Evolutionary conservation across 1,139 yeast species (phyloP).

Genomic region (Suhomyces bolitotheri): DNA sequence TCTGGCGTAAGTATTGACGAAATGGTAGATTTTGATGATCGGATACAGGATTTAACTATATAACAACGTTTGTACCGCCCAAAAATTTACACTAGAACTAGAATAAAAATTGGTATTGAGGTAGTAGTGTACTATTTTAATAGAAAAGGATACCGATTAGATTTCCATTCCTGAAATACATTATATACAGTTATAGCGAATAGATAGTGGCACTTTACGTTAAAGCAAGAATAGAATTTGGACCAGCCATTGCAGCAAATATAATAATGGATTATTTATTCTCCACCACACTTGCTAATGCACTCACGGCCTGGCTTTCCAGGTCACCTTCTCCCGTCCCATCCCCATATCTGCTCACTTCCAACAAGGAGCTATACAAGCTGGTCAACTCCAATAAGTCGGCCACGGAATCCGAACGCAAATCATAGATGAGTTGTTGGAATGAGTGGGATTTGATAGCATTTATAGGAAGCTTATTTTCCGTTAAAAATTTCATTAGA

Average conservation of each 20-base stretch:
- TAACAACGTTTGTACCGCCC: constrained; percentile 4
- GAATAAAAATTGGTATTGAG: too few relatives aligned
- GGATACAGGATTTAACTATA: constrained; percentile 34
- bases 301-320: constrained; percentile 18
- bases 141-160: too few relatives aligned
- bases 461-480: constrained; percentile 50
- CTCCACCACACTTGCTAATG: constrained; percentile 19
- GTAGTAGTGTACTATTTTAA: too few relatives aligned
- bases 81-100: neutral
- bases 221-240: too few relatives aligned
- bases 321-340: constrained; percentile 11
- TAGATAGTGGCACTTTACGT: too few relatives aligned
- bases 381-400: constrained; percentile 51
- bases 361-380: constrained; percentile 47
- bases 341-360: constrained; percentile 34
- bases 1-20: constrained; percentile 29
- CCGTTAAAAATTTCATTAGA: constrained; percentile 50
- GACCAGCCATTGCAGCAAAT: too few relatives aligned
- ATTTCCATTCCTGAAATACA: constrained; percentile 3
- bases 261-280: constrained; percentile 7
- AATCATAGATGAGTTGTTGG: constrained; percentile 52
- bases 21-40: constrained; percentile 33
- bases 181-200: constrained; percentile 2
- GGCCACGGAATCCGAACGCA: constrained; percentile 47
- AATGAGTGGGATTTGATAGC: constrained; percentile 53